Conservation (phyloP, 2,329 filamentous ascomycete species). For the Didymellaceae sp. region DNA sequence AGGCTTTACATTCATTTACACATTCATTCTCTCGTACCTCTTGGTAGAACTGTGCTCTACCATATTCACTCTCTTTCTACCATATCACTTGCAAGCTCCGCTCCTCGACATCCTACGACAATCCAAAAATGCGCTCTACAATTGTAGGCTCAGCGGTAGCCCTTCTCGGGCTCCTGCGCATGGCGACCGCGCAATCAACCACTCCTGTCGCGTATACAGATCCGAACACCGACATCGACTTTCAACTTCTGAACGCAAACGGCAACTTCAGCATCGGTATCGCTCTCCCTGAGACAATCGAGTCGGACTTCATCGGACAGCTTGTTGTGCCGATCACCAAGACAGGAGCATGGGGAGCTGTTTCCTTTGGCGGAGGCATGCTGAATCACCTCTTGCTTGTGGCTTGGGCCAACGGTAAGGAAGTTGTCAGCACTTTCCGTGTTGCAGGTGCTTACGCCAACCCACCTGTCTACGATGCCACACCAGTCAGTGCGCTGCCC, state of each 20-base stretch:
- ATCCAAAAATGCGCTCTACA: slow-evolving; percentile 17
- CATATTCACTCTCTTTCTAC: slow-evolving; percentile 1
- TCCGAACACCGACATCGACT: slow-evolving; percentile 21
- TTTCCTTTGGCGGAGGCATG: slow-evolving; percentile 58
- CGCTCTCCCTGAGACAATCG: slow-evolving; percentile 17
- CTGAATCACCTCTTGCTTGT: slow-evolving; percentile 56
- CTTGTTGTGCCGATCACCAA: slow-evolving; percentile 17
- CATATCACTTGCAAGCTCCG: too few species aligned
- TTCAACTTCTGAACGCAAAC: slow-evolving; percentile 16
- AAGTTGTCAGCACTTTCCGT: slow-evolving; percentile 55
- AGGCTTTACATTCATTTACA: slow-evolving; percentile 22
- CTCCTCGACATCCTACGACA: not conserved
- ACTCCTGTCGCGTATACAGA: slow-evolving; percentile 21
- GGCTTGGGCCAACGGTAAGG: slow-evolving; percentile 57
- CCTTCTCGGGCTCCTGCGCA: slow-evolving; percentile 16
- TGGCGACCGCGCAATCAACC: slow-evolving; percentile 6
- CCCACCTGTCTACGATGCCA: slow-evolving; percentile 52
- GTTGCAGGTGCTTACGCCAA: slow-evolving; percentile 56
- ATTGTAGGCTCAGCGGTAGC: slow-evolving; percentile 18
- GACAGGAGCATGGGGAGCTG: slow-evolving; percentile 52
- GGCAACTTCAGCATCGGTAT: slow-evolving; percentile 15
- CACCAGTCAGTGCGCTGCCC: slow-evolving; percentile 51
- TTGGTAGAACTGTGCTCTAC: slow-evolving; percentile 16
- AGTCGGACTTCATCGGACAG: slow-evolving; percentile 19
- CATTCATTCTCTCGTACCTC: slow-evolving; percentile 13